These are phyloP conservation scores for Auricularia auricula-judae DNA, from an alignment of 768 basidiomycete genomes.

Conservation along the genomic window DNA sequence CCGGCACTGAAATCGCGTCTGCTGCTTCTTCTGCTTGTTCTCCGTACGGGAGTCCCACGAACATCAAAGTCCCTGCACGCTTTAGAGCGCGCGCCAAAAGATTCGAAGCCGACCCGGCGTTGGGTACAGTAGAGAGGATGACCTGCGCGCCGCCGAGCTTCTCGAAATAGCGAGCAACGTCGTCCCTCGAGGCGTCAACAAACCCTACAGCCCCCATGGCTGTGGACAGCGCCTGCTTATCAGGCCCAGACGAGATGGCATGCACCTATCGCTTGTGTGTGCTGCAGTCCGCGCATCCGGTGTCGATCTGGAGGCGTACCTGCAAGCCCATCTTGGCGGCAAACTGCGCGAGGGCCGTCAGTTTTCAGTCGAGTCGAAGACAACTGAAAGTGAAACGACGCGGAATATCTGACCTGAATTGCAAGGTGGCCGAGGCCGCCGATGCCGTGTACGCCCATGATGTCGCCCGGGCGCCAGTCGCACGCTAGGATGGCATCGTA, in stretches of 20 bases:
- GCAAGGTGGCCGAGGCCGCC: constrained; percentile 25
- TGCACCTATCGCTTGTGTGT: constrained; percentile 5
- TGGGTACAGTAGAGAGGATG: constrained; percentile 24
- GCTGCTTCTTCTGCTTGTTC: too few species aligned
- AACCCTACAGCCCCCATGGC: constrained; percentile 28
- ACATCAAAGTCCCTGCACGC: too few species aligned
- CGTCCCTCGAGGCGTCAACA: constrained; percentile 20
- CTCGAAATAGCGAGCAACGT: constrained; percentile 20
- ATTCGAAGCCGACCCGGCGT: not conserved
- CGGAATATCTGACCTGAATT: constrained; percentile 10
- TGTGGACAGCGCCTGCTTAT: constrained; percentile 22
- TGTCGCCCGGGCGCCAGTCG: constrained; percentile 20
- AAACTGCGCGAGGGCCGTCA: constrained; percentile 6
- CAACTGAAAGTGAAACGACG: not conserved
- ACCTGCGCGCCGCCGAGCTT: constrained; percentile 29
- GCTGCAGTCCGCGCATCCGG: too few species aligned
- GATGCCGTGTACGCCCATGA: constrained; percentile 29
- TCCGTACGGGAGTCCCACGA: too few species aligned
- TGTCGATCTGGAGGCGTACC: not conserved
- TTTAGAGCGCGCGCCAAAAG: not conserved
- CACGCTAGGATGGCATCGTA: constrained; percentile 21
- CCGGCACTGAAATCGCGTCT: too few species aligned
- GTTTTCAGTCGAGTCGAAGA: not conserved
- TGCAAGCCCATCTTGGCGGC: constrained; percentile 26
- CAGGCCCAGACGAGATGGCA: constrained; percentile 21